Evolutionary conservation across 2,329 filamentous ascomycete genomes (phyloP).

Genomic region (Pezicula rhizophila): DNA sequence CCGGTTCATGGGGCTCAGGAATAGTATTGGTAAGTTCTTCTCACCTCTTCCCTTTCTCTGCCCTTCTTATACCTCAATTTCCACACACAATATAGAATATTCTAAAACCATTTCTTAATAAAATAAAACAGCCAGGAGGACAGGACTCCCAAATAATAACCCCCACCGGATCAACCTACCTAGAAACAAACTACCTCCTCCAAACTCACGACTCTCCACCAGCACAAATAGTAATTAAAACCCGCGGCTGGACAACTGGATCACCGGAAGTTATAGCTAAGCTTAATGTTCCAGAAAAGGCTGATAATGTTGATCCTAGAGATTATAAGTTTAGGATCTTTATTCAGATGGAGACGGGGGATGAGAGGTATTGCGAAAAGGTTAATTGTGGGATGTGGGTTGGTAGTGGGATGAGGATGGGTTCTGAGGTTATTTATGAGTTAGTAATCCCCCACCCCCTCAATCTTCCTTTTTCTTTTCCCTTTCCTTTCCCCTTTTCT

Average conservation of each 20-base stretch:
- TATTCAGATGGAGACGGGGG: constrained; percentile 43
- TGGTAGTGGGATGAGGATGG: constrained; percentile 41
- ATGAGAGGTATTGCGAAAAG: constrained; percentile 41
- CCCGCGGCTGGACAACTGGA: constrained; percentile 41
- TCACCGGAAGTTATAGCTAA: constrained; percentile 31
- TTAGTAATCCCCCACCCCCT: too few relatives aligned
- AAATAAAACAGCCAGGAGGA: constrained; percentile 24
- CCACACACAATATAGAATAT: too few relatives aligned
- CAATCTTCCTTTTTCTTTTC: too few relatives aligned
- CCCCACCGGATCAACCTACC: constrained; percentile 23
- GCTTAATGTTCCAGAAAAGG: constrained; percentile 19
- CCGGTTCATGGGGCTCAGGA: constrained; percentile 42
- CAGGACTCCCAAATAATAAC: constrained; percentile 32
- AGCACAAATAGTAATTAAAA: constrained; percentile 40
- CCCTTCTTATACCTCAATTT: too few relatives aligned
- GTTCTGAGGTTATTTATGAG: constrained; percentile 41
- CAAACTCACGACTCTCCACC: constrained; percentile 41
- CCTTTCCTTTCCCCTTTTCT: too few relatives aligned
- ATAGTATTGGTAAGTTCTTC: constrained; percentile 31
- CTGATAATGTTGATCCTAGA: constrained; percentile 23
- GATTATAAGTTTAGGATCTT: constrained; percentile 43
- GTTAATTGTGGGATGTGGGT: constrained; percentile 46
- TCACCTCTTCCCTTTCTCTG: neutral
- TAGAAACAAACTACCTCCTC: constrained; percentile 44
- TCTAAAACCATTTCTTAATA: too few relatives aligned